Percentiles rank a stretch among this genome's conserved stretches.
phyloP scores from a whole-genome alignment of 139 green algal species.

The Dunaliella primolecta region DNA sequence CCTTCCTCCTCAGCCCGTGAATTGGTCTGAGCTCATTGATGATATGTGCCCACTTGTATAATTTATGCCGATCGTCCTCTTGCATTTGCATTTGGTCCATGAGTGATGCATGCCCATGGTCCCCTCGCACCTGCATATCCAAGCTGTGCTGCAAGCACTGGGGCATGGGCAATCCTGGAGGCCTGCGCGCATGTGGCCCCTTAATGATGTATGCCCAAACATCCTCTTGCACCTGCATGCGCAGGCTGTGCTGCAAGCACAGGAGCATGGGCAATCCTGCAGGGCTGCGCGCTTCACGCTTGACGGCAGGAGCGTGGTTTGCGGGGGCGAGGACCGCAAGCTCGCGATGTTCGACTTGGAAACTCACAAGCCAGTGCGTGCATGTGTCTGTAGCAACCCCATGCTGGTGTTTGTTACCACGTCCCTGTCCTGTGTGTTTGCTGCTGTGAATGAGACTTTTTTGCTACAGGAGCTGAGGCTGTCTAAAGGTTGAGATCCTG shows the following conservation, averaged over 20 bases:
- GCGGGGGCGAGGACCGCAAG: slow-evolving; percentile 23
- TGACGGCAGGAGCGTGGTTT: slow-evolving; percentile 4
- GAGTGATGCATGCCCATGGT: neutral
- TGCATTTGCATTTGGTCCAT: too few species aligned
- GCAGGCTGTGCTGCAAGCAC: neutral
- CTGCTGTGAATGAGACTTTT: too few species aligned
- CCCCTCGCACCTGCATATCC: neutral
- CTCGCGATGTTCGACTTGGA: slow-evolving; percentile 44
- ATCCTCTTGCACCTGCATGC: neutral
- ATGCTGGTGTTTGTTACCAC: too few species aligned
- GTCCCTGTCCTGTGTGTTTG: too few species aligned
- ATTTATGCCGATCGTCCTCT: too few species aligned
- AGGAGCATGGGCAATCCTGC: neutral
- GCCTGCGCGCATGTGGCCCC: too few species aligned
- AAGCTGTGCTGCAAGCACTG: neutral
- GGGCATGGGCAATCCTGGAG: slow-evolving; percentile 1
- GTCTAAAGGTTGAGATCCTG: too few species aligned
- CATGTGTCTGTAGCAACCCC: neutral
- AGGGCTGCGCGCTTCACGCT: slow-evolving; percentile 12
- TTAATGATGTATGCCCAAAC: neutral
- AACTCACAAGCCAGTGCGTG: slow-evolving; percentile 37
- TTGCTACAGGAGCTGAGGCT: too few species aligned
- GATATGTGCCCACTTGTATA: too few species aligned
- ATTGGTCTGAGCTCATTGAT: too few species aligned
- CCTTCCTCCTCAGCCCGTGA: too few species aligned